A percentile compares a stretch with the other conserved stretches of the same genome.
These are phyloP conservation scores for Wolfiporia cocos DNA, from an alignment of 1,284 basidiomycete genomes.

Conservation along the genomic window DNA sequence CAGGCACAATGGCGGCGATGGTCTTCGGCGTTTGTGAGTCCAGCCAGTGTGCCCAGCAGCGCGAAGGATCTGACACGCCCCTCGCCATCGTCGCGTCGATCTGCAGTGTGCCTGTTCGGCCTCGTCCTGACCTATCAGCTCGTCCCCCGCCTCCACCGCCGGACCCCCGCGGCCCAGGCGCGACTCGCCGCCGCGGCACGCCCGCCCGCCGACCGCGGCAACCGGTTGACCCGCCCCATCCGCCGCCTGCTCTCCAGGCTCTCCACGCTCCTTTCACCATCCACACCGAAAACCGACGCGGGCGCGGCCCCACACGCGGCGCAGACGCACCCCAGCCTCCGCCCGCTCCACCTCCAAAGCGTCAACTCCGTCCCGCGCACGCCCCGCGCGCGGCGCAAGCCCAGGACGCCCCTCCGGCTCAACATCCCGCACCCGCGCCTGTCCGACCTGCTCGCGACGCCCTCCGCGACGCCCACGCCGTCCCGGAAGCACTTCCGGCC, in stretches of 20 bases:
- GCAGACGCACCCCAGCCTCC: constrained; percentile 4
- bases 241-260: constrained; percentile 3
- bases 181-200: constrained; percentile 4
- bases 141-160: constrained; percentile 15
- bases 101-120: constrained; percentile 13
- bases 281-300: neutral
- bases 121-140: constrained; percentile 24
- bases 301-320: neutral
- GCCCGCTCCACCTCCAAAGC: constrained; percentile 14
- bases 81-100: neutral
- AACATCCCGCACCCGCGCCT: constrained; percentile 9
- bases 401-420: constrained; percentile 11
- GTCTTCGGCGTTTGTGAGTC: constrained; percentile 8
- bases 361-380: constrained; percentile 15
- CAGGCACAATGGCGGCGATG: constrained; percentile 6
- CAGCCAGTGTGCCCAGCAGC: too few species aligned
- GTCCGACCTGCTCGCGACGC: constrained; percentile 6
- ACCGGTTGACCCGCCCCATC: constrained; percentile 5
- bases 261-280: neutral
- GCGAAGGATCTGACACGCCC: too few species aligned
- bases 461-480: constrained; percentile 9
- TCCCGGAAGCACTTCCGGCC: constrained; percentile 14
- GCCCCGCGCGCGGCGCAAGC: constrained; percentile 5
- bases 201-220: constrained; percentile 12
- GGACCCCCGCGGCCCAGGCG: constrained; percentile 3